Conservation (phyloP, 805 yeast species). For the Ascoidea rubescens region DNA sequence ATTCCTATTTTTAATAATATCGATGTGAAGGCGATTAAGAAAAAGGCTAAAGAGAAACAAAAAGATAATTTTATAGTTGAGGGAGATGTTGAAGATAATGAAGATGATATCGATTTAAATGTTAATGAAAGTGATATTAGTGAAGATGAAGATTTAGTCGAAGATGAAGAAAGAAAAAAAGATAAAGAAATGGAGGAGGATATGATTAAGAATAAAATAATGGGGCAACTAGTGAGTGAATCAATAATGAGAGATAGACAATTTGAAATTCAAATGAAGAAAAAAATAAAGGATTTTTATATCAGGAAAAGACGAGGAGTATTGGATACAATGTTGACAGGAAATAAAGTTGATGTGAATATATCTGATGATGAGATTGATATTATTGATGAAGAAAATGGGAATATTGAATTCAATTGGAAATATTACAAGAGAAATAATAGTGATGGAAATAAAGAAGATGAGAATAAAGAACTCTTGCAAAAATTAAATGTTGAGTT, state of each 20-base stretch:
- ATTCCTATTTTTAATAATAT: slow-evolving; percentile 39
- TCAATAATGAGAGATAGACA: slow-evolving; percentile 22
- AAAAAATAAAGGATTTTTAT: slow-evolving; percentile 5
- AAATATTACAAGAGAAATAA: slow-evolving; percentile 10
- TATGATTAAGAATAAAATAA: slow-evolving; percentile 41
- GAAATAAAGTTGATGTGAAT: slow-evolving; percentile 6
- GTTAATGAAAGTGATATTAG: slow-evolving; percentile 10
- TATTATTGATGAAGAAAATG: slow-evolving; percentile 16
- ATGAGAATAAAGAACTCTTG: slow-evolving; percentile 37
- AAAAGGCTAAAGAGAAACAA: slow-evolving; percentile 18
- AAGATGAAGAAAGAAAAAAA: slow-evolving; percentile 16
- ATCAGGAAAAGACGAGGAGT: neutral
- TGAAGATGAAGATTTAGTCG: slow-evolving; percentile 11
- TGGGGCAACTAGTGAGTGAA: slow-evolving; percentile 51
- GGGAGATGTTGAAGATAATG: slow-evolving; percentile 14
- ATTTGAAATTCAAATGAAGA: slow-evolving; percentile 3
- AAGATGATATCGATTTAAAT: slow-evolving; percentile 10
- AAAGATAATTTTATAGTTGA: slow-evolving; percentile 18
- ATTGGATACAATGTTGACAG: slow-evolving; percentile 1
- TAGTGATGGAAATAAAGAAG: slow-evolving; percentile 26
- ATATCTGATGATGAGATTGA: slow-evolving; percentile 19
- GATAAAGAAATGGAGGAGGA: slow-evolving; percentile 42
- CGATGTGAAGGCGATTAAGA: slow-evolving; percentile 16
- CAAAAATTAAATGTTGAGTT: slow-evolving; percentile 38
- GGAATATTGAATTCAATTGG: neutral